These are phyloP conservation scores for Vinca minor DNA, from an alignment of 257 asterid species.

Conservation along the genomic window DNA sequence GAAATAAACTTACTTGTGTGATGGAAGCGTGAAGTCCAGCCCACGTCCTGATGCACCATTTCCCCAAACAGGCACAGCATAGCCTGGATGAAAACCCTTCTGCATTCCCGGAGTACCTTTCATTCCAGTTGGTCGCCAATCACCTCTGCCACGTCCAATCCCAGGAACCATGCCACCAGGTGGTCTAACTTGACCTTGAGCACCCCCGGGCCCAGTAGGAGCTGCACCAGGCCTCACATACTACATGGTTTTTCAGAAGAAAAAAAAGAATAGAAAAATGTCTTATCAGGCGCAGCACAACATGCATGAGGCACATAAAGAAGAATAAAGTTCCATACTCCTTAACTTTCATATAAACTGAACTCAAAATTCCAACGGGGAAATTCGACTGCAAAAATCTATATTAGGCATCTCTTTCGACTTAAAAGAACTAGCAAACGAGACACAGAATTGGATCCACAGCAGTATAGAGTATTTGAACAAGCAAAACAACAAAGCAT, in stretches of 20 bases:
- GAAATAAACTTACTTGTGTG: conserved; percentile 69
- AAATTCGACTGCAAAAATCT: background rate
- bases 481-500: background rate
- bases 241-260: conserved; percentile 37
- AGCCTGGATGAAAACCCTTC: conserved; percentile 67
- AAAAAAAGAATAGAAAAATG: conserved; percentile 10
- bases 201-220: conserved; percentile 50
- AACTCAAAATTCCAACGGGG: background rate
- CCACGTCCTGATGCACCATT: conserved; percentile 74
- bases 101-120: conserved; percentile 56
- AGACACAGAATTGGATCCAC: background rate
- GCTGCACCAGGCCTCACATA: conserved; percentile 96
- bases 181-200: conserved; percentile 71
- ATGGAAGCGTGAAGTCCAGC: conserved; percentile 94
- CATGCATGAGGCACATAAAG: background rate
- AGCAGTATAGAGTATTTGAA: background rate
- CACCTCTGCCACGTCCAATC: conserved; percentile 97
- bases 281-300: conserved; percentile 11
- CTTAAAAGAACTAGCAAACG: background rate
- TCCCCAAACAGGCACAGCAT: conserved; percentile 64
- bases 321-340: background rate
- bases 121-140: conserved; percentile 82
- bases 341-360: background rate
- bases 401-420: background rate
- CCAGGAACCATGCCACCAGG: conserved; percentile 46